These are phyloP conservation scores for Penicillium ochrochloron DNA, from an alignment of 495 filamentous ascomycete genomes.

Conservation along the genomic window DNA sequence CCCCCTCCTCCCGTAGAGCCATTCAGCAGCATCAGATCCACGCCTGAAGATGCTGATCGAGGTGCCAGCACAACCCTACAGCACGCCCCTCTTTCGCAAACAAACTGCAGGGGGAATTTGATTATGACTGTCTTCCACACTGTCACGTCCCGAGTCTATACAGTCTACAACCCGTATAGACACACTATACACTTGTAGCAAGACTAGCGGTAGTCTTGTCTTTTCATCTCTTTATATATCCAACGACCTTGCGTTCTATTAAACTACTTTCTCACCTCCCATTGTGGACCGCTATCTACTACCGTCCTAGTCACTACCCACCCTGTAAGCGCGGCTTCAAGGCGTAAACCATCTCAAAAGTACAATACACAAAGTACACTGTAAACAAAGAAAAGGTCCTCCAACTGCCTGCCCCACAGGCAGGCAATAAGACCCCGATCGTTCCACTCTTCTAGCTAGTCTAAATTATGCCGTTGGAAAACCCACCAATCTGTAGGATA, in stretches of 20 bases:
- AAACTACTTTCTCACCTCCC: neutral
- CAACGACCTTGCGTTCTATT: neutral
- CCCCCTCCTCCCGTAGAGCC: neutral
- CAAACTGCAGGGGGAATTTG: neutral
- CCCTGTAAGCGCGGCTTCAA: neutral
- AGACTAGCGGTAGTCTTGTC: no score
- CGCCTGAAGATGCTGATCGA: slow-evolving; percentile 16
- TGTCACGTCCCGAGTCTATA: neutral
- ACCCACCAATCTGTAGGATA: neutral
- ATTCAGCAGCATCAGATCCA: neutral
- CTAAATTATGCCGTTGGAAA: neutral
- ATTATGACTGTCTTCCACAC: neutral
- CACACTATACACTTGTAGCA: no score
- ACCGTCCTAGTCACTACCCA: neutral
- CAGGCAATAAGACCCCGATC: neutral
- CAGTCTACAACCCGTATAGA: neutral
- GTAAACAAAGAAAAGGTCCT: neutral
- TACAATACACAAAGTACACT: slow-evolving; percentile 5
- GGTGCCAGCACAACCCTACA: slow-evolving; percentile 18
- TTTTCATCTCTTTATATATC: neutral
- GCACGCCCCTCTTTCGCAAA: neutral
- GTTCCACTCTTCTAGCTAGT: neutral
- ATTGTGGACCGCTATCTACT: neutral
- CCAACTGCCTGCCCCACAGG: neutral
- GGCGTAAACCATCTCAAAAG: neutral